Base-by-base conservation (phyloP, 2,329 filamentous ascomycete species). In the Colletotrichum sublineola region DNA sequence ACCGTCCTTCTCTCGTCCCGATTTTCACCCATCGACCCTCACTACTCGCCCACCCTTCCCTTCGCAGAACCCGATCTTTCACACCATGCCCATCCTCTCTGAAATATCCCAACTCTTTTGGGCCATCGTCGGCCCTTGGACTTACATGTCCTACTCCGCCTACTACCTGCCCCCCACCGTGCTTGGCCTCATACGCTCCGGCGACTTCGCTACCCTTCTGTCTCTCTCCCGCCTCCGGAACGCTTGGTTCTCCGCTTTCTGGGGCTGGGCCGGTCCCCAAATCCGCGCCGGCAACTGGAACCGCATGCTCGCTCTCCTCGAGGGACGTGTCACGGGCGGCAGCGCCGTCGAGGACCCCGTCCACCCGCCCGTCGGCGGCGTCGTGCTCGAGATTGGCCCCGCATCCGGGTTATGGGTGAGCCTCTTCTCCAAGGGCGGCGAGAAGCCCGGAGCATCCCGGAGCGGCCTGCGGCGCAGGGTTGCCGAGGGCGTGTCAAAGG, bases 181-280 rank as follows among this genome's bases (percentile, higher is more conserved):
- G 61, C 44, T 81, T 46, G 73, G 78, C 15, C 82, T 90, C 44
- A 18, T 87, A 57, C 75, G 75, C 40, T 74, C 77, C 11, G 74
- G 77, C 57, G 76, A 84, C 58, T 79, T 80, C 67, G 44, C 71
- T 67, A 78, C 82, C 6, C 80, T 89, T 24, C 62, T 86, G 56
- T 85, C 83, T 24, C 82, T 80, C 1, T 77, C 80, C 2, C 77
- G 77, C 31, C 81, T 90, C 66, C 82, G 80, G 52, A 80, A 83
- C 2, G 83, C 81, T 74, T 91, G 90, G 87, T 93, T 93, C 80
- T 85, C 85, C 64, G 80, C 81, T 52, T 92, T 93, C 81, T 93
- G 91, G 91, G 80, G 80, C 44, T 82, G 77, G 66, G 84, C 85
- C 56, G 89, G 89, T 0, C 89, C 90, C 0, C 73, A 79, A 5